Base-by-base conservation (phyloP, 805 yeast genomes). In the Sugiyamaella valdiviana region DNA sequence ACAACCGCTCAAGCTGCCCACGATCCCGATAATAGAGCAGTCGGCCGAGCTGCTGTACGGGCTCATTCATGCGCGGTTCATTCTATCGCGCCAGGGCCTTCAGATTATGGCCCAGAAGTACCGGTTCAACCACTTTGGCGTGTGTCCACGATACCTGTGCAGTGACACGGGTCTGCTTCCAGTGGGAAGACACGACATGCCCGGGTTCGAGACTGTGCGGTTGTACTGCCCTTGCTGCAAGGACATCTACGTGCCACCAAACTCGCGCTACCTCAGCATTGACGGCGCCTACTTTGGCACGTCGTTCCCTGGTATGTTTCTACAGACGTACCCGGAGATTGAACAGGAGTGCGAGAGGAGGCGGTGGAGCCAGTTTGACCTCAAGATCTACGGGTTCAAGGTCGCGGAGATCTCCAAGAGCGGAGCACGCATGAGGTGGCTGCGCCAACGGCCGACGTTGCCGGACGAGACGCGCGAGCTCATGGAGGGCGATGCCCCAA, bases 211-310 rank as follows among this genome's bases (percentile, higher is more conserved):
- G 65, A 87, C 97, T 0, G 96, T 93, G 39, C 70, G 97, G 56
- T 74, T 93, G 42, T 93, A 83, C 65, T 93, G 99, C 68, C 97
- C 99, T 1, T 82, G 91, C 63, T 93, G 99, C 68, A 80, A 83
- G 62, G 99, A 93, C 61, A 74, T 91, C 37, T 93, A 93, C 66
- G 68, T 88, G 44, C 98, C 98, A 1, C 80, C 83, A 48, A 82
- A 89, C 48, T 80, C 90, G n/a, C 74, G 95, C 53, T 90, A 86
- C 66, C 70, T 85, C 50, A 86, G 87, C 61, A 79, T 93, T 39
- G 99, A 93, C 66, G 99, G 99, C 4, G 96, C 98, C 0, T 93
- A 84, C 61, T 93, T 95, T 71, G 98, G 99, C 4, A 88, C 98
- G 0, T 82, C 95, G 32, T 93, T 93, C 69, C 93, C 96, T 0